These are phyloP conservation scores for Linum usitatissimum DNA, from an alignment of 345 rosid genomes.

Conservation along the genomic window DNA sequence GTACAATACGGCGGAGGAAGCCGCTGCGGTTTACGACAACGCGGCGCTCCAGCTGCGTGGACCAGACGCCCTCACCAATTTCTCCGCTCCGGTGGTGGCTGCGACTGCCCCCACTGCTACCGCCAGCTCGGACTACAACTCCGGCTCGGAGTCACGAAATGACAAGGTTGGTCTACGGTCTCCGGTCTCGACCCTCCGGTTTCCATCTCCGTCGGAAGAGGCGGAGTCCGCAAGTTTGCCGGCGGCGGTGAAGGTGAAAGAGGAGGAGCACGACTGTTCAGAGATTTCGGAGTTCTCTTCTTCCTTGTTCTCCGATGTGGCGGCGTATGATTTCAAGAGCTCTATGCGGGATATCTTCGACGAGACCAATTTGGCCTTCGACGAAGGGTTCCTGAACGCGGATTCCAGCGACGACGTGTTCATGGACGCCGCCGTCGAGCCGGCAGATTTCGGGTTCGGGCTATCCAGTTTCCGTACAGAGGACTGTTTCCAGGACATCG, in stretches of 20 bases:
- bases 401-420: conserved; percentile 27
- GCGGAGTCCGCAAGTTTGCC: conserved; percentile 17
- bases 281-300: too few relatives aligned
- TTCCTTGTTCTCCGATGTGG: conserved; percentile 13
- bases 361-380: conserved; percentile 14
- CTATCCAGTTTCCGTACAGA: conserved; percentile 38
- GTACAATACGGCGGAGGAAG: conserved; percentile 86
- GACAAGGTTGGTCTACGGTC: conserved; percentile 20
- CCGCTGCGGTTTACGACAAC: conserved; percentile 84
- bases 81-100: conserved; percentile 28
- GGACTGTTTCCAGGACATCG: conserved; percentile 65
- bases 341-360: conserved; percentile 37
- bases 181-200: conserved; percentile 71
- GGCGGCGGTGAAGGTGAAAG: conserved; percentile 13
- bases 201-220: conserved; percentile 37
- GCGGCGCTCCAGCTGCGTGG: conserved; percentile 95
- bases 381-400: conserved; percentile 21
- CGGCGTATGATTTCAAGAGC: conserved; percentile 40
- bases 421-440: conserved; percentile 18
- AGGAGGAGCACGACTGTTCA: conserved; percentile 7
- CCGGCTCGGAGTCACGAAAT: conserved; percentile 41
- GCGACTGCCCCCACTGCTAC: conserved; percentile 1
- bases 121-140: conserved; percentile 26
- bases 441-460: conserved; percentile 36
- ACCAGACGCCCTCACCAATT: conserved; percentile 80